phyloP scores from a whole-genome alignment of 2,329 filamentous ascomycete genomes.

The Podosphaera fusca region DNA sequence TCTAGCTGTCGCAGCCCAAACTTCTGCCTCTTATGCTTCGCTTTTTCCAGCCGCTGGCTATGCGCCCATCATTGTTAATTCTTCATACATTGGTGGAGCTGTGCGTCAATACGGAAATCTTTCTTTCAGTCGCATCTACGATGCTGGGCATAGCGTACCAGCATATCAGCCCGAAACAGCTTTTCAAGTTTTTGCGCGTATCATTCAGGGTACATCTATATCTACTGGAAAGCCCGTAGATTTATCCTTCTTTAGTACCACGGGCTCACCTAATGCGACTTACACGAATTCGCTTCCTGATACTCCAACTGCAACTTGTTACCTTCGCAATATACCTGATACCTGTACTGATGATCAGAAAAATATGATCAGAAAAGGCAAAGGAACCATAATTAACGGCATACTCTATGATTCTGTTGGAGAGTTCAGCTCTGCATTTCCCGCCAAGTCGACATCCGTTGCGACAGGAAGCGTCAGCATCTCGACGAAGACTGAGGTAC shows the following conservation, averaged over 20 bases:
- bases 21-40: slow-evolving; percentile 23
- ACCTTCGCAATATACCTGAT: slow-evolving; percentile 28
- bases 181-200: slow-evolving; percentile 32
- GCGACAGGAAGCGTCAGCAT: slow-evolving; percentile 7
- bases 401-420: slow-evolving; percentile 24
- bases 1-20: slow-evolving; percentile 30
- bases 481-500: slow-evolving; percentile 13
- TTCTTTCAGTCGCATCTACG: slow-evolving; percentile 41
- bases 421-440: slow-evolving; percentile 18
- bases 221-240: slow-evolving; percentile 27
- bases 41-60: slow-evolving; percentile 47
- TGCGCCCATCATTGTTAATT: slow-evolving; percentile 45
- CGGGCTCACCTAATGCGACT: slow-evolving; percentile 32
- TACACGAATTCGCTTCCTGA: slow-evolving; percentile 28
- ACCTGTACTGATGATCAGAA: slow-evolving; percentile 31
- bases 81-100: slow-evolving; percentile 42
- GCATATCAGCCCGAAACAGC: slow-evolving; percentile 31
- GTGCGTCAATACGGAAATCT: slow-evolving; percentile 59
- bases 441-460: slow-evolving; percentile 5
- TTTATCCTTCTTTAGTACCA: slow-evolving; percentile 28
- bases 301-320: slow-evolving; percentile 32
- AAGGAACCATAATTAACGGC: slow-evolving; percentile 36
- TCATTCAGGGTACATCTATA: slow-evolving; percentile 27
- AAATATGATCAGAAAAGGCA: slow-evolving; percentile 22
- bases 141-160: slow-evolving; percentile 40